Percentiles rank a stretch among this genome's conserved stretches.
Evolutionary conservation across 352 stramenopile species (phyloP).

Genomic region (Globisporangium yorkense): DNA sequence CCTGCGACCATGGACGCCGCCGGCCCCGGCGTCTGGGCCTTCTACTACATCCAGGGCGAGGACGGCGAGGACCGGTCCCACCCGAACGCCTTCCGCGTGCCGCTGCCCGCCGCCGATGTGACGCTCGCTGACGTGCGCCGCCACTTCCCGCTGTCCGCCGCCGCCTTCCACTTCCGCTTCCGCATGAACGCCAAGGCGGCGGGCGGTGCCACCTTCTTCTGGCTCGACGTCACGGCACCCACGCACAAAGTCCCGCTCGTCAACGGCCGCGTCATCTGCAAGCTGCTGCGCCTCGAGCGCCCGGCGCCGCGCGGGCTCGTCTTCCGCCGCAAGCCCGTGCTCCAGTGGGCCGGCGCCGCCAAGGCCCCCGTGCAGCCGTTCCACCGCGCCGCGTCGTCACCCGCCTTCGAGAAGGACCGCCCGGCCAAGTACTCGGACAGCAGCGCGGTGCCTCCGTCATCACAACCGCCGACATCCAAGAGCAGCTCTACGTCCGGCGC

Average conservation of each 20-base stretch:
- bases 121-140: constrained; percentile 66
- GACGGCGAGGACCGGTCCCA: constrained; percentile 79
- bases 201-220: constrained; percentile 64
- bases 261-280: constrained; percentile 78
- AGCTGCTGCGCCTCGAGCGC: constrained; percentile 64
- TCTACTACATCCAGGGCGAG: constrained; percentile 87
- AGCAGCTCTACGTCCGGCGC: constrained; percentile 10
- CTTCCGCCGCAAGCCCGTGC: constrained; percentile 67
- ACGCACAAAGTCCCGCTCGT: constrained; percentile 64
- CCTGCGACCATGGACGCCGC: constrained; percentile 14
- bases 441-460: constrained; percentile 1
- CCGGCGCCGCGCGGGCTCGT: constrained; percentile 53
- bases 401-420: constrained; percentile 42
- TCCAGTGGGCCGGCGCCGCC: constrained; percentile 43
- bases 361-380: constrained; percentile 28
- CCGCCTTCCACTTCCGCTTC: constrained; percentile 80
- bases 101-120: constrained; percentile 32
- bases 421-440: constrained; percentile 66
- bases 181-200: constrained; percentile 55
- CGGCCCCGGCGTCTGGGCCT: constrained; percentile 49
- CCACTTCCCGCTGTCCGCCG: constrained; percentile 53
- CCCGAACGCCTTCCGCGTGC: constrained; percentile 75
- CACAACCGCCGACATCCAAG: constrained; percentile 1
- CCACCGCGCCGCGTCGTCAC: constrained; percentile 36
- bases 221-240: constrained; percentile 58